phyloP scores from a whole-genome alignment of 306 rosid genomes.

The Gastrolobium bilobum region DNA sequence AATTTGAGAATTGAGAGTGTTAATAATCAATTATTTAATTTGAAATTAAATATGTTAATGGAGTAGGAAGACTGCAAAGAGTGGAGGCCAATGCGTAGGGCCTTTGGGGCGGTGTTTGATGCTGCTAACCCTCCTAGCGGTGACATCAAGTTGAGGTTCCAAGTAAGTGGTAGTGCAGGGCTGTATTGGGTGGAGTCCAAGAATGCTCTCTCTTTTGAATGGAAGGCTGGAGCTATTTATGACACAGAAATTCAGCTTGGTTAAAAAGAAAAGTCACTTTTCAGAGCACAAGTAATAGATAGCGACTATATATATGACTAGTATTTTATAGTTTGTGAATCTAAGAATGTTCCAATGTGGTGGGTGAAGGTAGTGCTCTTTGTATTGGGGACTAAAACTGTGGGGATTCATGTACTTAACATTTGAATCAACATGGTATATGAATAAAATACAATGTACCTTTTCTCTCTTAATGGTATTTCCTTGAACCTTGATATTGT shows the following conservation, averaged over 20 bases:
- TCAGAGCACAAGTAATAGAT: not conserved
- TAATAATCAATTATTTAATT: not conserved
- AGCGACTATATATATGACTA: conserved; percentile 11
- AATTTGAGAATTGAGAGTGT: not conserved
- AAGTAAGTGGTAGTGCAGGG: conserved; percentile 60
- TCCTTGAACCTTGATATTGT: not conserved
- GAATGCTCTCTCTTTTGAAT: conserved; percentile 66
- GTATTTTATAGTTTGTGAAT: conserved; percentile 34
- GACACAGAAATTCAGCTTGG: conserved; percentile 67
- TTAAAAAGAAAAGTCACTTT: conserved; percentile 11
- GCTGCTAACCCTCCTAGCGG: conserved; percentile 71
- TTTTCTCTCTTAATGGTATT: not conserved
- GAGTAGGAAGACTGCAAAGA: conserved; percentile 69
- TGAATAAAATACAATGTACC: conserved; percentile 28
- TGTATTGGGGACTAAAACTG: conserved; percentile 15
- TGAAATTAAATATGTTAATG: conserved; percentile 43
- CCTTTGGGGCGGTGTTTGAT: conserved; percentile 82
- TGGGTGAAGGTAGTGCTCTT: conserved; percentile 33
- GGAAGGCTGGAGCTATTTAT: conserved; percentile 76
- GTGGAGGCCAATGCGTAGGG: conserved; percentile 81
- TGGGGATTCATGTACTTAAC: conserved; percentile 34
- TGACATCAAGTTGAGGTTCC: conserved; percentile 64
- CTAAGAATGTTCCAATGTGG: conserved; percentile 29
- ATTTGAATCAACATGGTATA: conserved; percentile 29
- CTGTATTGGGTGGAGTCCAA: conserved; percentile 60